A percentile compares a stretch with the other conserved stretches of the same genome.
These are phyloP conservation scores for Prototheca wickerhamii DNA, from an alignment of 163 green algal genomes.

Conservation along the genomic window DNA sequence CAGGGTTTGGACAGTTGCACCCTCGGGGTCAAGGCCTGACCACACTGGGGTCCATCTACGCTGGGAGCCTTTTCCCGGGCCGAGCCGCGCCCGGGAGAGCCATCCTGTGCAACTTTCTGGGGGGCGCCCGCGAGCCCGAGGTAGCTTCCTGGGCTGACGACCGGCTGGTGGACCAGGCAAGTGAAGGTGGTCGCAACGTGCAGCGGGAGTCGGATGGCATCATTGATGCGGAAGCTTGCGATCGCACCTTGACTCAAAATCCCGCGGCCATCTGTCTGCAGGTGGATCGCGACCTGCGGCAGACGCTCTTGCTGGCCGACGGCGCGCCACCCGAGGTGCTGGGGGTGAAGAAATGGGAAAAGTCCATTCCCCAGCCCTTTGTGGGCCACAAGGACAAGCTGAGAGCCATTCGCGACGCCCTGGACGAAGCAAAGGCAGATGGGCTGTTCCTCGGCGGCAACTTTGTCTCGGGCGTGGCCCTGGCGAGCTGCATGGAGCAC, in stretches of 20 bases:
- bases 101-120: conserved; percentile 89
- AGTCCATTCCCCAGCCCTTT: conserved; percentile 96
- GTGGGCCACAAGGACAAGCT: conserved; percentile 89
- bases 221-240: too few species aligned
- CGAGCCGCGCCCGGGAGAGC: conserved; percentile 52
- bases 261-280: too few species aligned
- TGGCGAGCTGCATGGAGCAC: conserved; percentile 95
- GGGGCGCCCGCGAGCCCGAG: conserved; percentile 67
- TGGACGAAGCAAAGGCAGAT: conserved; percentile 58
- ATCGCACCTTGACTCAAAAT: too few species aligned
- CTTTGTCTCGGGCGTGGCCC: conserved; percentile 84
- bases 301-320: conserved; percentile 86
- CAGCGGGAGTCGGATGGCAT: too few species aligned
- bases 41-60: conserved; percentile 98
- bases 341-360: conserved; percentile 81
- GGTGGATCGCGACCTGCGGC: conserved; percentile 89
- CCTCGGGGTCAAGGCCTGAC: conserved; percentile 81
- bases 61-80: conserved; percentile 81
- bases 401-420: conserved; percentile 38
- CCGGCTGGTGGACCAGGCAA: conserved; percentile 51
- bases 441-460: conserved; percentile 91
- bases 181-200: too few species aligned
- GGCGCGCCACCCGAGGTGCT: conserved; percentile 67
- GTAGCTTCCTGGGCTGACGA: conserved; percentile 70
- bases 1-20: conserved; percentile 97